Percentiles rank a stretch among this genome's conserved stretches.
Evolutionary conservation across 352 stramenopile species (phyloP).

Genomic region (Nothophytophthora sp.): DNA sequence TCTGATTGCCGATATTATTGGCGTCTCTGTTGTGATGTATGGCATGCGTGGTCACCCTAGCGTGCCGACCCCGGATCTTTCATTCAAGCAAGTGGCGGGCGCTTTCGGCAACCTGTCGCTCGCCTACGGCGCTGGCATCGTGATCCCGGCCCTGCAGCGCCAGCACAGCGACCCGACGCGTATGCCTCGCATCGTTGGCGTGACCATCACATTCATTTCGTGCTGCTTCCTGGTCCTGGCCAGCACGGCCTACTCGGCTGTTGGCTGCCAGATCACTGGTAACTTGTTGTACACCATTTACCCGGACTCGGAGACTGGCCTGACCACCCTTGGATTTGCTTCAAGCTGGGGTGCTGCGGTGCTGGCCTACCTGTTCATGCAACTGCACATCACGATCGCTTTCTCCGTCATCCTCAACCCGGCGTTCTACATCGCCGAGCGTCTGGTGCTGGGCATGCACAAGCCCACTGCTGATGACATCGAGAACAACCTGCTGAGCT

Average conservation of each 20-base stretch:
- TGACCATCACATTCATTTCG: slow-evolving; percentile 49
- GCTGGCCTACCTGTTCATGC: slow-evolving; percentile 43
- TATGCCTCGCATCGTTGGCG: slow-evolving; percentile 53
- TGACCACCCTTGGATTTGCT: slow-evolving; percentile 33
- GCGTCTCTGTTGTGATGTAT: slow-evolving; percentile 35
- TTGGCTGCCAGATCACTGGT: slow-evolving; percentile 56
- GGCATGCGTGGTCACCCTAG: slow-evolving; percentile 48
- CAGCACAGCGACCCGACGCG: slow-evolving; percentile 50
- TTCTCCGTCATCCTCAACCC: slow-evolving; percentile 34
- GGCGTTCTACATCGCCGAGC: slow-evolving; percentile 39
- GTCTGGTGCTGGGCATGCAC: slow-evolving; percentile 42
- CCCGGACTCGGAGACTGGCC: slow-evolving; percentile 13
- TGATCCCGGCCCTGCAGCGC: slow-evolving; percentile 51
- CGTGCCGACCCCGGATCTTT: slow-evolving; percentile 32
- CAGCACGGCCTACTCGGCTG: slow-evolving; percentile 37
- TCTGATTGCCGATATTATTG: slow-evolving; percentile 47
- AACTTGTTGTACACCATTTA: slow-evolving; percentile 63
- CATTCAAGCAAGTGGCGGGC: slow-evolving; percentile 44
- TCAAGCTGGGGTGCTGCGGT: slow-evolving; percentile 30
- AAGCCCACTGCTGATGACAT: slow-evolving; percentile 19
- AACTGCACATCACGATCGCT: slow-evolving; percentile 27
- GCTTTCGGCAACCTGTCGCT: slow-evolving; percentile 59
- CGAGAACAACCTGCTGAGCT: slow-evolving; percentile 19
- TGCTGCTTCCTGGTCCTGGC: slow-evolving; percentile 43
- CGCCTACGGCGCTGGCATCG: slow-evolving; percentile 48